Evolutionary conservation across 768 basidiomycete genomes (phyloP).

Genomic region (Xerocomus brunneocitrinus): DNA sequence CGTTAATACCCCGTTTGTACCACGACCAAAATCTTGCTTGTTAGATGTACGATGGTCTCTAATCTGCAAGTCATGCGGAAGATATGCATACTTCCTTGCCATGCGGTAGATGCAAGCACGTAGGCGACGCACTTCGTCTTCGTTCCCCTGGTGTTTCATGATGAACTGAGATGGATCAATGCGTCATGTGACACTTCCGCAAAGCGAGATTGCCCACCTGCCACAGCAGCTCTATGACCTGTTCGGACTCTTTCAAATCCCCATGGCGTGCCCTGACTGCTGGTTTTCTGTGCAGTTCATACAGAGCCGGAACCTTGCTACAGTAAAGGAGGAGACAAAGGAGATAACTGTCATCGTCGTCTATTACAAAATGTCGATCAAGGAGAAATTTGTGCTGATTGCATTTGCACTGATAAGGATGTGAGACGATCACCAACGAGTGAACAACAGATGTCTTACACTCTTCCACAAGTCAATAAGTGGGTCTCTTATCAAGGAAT

Average conservation of each 20-base stretch:
- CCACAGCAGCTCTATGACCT: conserved; percentile 23
- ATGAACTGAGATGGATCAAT: conserved; percentile 13
- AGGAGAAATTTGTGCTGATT: conserved; percentile 5
- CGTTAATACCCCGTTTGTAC: conserved; percentile 21
- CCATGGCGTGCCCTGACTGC: neutral
- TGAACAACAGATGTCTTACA: conserved; percentile 6
- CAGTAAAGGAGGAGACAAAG: conserved; percentile 19
- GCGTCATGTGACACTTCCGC: neutral
- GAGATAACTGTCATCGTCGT: conserved; percentile 16
- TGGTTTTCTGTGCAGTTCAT: neutral
- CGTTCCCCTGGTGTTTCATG: neutral
- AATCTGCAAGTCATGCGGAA: conserved; percentile 20
- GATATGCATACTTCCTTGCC: conserved; percentile 25
- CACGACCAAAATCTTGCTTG: neutral
- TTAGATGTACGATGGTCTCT: neutral
- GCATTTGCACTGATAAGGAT: conserved; percentile 12
- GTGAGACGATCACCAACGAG: neutral
- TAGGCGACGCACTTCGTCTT: conserved; percentile 7
- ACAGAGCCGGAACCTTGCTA: conserved; percentile 13
- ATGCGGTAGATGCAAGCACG: conserved; percentile 24
- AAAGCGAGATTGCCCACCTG: conserved; percentile 9
- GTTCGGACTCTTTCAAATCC: conserved; percentile 9
- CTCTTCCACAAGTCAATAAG: conserved; percentile 5
- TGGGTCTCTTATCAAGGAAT: conserved; percentile 14
- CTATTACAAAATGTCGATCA: neutral